Evolutionary conservation across 192 early-diverging fungal genomes (phyloP).

Genomic region (Allomyces macrogynus): DNA sequence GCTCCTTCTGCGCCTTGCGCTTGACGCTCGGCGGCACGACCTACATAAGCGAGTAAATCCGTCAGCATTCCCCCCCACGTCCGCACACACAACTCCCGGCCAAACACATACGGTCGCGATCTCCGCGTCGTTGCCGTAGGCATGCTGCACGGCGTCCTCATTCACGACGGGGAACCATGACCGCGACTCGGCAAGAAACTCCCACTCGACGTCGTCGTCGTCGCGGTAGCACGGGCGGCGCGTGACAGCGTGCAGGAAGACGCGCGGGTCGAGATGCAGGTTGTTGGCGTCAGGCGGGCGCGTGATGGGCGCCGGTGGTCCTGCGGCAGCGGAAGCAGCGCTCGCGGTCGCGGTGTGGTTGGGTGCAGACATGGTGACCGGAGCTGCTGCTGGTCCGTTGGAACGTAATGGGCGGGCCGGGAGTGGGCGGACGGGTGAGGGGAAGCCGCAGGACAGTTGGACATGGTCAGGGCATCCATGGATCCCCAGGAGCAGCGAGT

Average conservation of each 20-base stretch:
- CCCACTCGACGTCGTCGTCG: background rate
- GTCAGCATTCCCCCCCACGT: background rate
- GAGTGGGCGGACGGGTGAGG: no score
- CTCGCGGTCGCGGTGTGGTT: no score
- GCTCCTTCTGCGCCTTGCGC: background rate
- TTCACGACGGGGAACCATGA: background rate
- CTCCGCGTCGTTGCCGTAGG: background rate
- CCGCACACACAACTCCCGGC: no score
- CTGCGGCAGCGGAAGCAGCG: no score
- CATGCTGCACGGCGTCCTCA: background rate
- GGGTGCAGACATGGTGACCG: no score
- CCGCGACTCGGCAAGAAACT: background rate
- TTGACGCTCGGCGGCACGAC: background rate
- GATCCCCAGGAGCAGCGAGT: no score
- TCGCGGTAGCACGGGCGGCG: background rate
- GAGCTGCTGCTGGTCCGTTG: no score
- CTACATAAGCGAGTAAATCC: background rate
- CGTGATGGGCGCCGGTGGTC: no score
- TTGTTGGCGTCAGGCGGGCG: background rate
- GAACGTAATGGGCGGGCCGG: no score
- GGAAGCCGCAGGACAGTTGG: no score
- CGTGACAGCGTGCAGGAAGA: background rate
- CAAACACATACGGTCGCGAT: background rate
- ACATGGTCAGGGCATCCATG: no score
- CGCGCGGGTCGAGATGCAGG: background rate